Percentiles rank a stretch among this genome's conserved stretches.
phyloP scores from a whole-genome alignment of 139 green algal genomes.

The Microglena sp. region DNA sequence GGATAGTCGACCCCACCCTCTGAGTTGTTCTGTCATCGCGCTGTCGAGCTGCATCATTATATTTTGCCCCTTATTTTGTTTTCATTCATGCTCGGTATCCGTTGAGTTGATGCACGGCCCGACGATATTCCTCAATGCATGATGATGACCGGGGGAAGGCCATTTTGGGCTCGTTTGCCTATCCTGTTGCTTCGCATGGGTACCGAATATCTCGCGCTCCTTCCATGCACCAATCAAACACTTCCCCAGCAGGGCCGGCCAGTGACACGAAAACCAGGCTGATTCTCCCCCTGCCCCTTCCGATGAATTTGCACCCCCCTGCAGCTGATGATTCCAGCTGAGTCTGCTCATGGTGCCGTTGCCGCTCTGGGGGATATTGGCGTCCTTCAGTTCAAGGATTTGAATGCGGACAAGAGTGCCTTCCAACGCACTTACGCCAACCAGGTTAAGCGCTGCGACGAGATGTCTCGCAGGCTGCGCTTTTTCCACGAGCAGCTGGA shows the following conservation, averaged over 20 bases:
- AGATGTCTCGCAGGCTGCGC: slow-evolving; percentile 90
- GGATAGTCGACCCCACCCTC: too few species aligned
- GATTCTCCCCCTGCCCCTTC: background rate
- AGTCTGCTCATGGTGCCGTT: slow-evolving; percentile 88
- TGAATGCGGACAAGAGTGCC: slow-evolving; percentile 82
- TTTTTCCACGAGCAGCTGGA: slow-evolving; percentile 80
- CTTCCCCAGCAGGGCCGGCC: background rate
- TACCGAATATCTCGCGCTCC: background rate
- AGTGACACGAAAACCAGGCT: background rate
- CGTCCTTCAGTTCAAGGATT: slow-evolving; percentile 83
- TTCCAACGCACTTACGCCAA: slow-evolving; percentile 72
- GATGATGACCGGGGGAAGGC: too few species aligned
- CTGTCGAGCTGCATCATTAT: too few species aligned
- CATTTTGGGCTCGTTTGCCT: too few species aligned
- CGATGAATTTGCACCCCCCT: background rate
- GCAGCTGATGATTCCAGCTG: slow-evolving; percentile 93
- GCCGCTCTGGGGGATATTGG: slow-evolving; percentile 77
- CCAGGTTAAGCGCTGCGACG: slow-evolving; percentile 94
- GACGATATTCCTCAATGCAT: too few species aligned
- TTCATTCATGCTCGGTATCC: too few species aligned
- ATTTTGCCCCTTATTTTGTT: too few species aligned
- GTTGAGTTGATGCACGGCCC: too few species aligned
- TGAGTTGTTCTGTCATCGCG: too few species aligned
- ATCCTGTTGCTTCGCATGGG: too few species aligned
- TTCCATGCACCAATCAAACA: background rate